Evolutionary conservation across 371 early-diverging fungal species (phyloP).

Genomic region (Mucor plumbeus): DNA sequence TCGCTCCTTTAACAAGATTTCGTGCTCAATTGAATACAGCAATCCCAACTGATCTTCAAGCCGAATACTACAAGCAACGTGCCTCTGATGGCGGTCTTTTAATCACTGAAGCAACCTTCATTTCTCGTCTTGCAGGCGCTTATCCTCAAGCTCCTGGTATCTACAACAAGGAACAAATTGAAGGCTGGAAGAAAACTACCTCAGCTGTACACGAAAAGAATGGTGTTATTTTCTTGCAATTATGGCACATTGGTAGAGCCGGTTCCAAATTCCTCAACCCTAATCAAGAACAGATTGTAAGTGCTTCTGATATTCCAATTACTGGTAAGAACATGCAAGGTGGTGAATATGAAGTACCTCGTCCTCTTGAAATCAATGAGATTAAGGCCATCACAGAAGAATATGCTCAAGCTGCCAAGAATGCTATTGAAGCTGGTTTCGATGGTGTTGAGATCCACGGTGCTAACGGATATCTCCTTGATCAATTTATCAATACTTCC

Average conservation of each 20-base stretch:
- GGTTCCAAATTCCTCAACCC: slow-evolving; percentile 10
- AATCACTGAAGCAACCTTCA: slow-evolving; percentile 60
- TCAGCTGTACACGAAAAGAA: slow-evolving; percentile 59
- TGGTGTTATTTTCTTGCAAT: slow-evolving; percentile 56
- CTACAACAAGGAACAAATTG: slow-evolving; percentile 45
- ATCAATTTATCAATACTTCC: slow-evolving; percentile 53
- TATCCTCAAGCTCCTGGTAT: slow-evolving; percentile 47
- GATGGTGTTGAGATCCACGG: slow-evolving; percentile 75
- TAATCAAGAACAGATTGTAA: slow-evolving; percentile 4
- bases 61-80: slow-evolving; percentile 63
- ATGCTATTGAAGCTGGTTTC: slow-evolving; percentile 57
- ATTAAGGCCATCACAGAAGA: slow-evolving; percentile 61
- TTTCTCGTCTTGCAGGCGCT: slow-evolving; percentile 38
- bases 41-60: slow-evolving; percentile 48
- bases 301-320: slow-evolving; percentile 12
- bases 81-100: slow-evolving; percentile 59
- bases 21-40: slow-evolving; percentile 32
- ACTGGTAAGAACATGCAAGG: not conserved
- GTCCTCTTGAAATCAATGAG: slow-evolving; percentile 62
- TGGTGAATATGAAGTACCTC: slow-evolving; percentile 22
- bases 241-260: slow-evolving; percentile 51
- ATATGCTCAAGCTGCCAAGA: slow-evolving; percentile 59
- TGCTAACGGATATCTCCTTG: slow-evolving; percentile 69
- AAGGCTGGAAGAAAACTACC: slow-evolving; percentile 55
- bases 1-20: slow-evolving; percentile 60